Conservation (phyloP, 768 basidiomycete species). For the Candolleomyces aberdarensis region DNA sequence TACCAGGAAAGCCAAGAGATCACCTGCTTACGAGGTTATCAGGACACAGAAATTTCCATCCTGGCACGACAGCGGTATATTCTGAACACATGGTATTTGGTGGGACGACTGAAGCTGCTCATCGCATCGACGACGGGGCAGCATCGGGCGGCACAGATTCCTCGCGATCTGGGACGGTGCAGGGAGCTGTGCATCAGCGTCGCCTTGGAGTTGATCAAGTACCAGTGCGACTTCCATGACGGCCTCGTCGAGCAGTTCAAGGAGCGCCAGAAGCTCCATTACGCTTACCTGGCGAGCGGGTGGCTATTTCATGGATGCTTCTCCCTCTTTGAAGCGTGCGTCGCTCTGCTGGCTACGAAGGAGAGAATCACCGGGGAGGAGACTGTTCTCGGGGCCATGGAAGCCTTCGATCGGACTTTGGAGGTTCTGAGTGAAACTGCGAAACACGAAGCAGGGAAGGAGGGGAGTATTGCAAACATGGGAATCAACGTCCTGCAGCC, state of each 20-base stretch:
- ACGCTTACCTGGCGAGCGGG: constrained; percentile 6
- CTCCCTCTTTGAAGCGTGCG: constrained; percentile 44
- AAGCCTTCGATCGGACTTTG: constrained; percentile 35
- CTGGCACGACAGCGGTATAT: constrained; percentile 41
- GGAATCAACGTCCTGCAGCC: constrained; percentile 35
- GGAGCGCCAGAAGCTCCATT: constrained; percentile 4
- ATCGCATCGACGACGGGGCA: constrained; percentile 38
- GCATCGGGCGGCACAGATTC: constrained; percentile 20
- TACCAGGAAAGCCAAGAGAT: constrained; percentile 30
- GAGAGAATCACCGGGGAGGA: constrained; percentile 23
- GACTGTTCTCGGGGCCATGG: constrained; percentile 34
- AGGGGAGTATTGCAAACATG: constrained; percentile 35
- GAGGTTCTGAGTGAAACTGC: constrained; percentile 32
- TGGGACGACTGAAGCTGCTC: constrained; percentile 42
- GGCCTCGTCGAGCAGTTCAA: constrained; percentile 11
- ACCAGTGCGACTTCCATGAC: constrained; percentile 39
- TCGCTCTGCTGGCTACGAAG: constrained; percentile 36
- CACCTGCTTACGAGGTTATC: constrained; percentile 22
- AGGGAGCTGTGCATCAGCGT: constrained; percentile 36
- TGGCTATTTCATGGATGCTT: constrained; percentile 45
- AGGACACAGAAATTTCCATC: constrained; percentile 25
- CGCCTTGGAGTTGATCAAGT: constrained; percentile 40
- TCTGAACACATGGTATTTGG: constrained; percentile 45
- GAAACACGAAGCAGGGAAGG: constrained; percentile 30
- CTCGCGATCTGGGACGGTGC: constrained; percentile 26